Base-by-base conservation (phyloP, 2,329 filamentous ascomycete species). In the Apiospora aurea region DNA sequence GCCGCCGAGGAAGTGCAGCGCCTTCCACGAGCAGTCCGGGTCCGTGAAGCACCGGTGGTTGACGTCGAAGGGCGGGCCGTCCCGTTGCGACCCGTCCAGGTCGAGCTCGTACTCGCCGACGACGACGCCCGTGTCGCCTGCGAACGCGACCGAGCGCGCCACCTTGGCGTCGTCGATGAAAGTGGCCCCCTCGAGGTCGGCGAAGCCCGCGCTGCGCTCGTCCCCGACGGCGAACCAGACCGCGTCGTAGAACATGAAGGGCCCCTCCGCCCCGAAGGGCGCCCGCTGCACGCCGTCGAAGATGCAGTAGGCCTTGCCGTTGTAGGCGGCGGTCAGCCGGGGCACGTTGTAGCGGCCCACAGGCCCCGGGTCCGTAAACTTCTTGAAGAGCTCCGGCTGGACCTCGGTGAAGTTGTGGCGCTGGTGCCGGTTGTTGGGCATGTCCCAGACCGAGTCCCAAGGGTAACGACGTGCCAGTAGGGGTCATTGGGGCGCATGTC, bases 121-220 rank as follows among this genome's bases (percentile, higher is more conserved):
- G 14, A 69, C 68, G 68, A 69, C 68, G 68, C 68, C 68, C 68
- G 68, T 69, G 34, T 38, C 34, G 5, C 68, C 68, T 24, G 68
- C 34, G 13, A 69, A 41, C 2, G 13, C 34, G 4, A 4, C 47
- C 11, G 68, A 29, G 16, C 68, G 44, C 2, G 43, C 68, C 13
- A 57, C 34, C 46, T 69, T 69, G 46, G 14, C 46, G n/a, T 69
- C 68, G 47, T 69, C 68, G 44, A 69, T 24, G 68, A 69, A 53
- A 3, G 24, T 14, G 26, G 18, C 29, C 41, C 38, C 38, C 53
- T 29, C 29, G 14, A 61, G 2, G 14, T 47, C n/a, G 5, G 0
- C 11, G 68, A 69, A 44, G 44, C 34, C 68, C 68, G 13, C 18
- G 24, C n/a, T 14, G 8, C n/a, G 4, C 44, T 16, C 16, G 24